These are phyloP conservation scores for Phascolomyces articulosus DNA, from an alignment of 371 early-diverging fungal species.

Conservation along the genomic window DNA sequence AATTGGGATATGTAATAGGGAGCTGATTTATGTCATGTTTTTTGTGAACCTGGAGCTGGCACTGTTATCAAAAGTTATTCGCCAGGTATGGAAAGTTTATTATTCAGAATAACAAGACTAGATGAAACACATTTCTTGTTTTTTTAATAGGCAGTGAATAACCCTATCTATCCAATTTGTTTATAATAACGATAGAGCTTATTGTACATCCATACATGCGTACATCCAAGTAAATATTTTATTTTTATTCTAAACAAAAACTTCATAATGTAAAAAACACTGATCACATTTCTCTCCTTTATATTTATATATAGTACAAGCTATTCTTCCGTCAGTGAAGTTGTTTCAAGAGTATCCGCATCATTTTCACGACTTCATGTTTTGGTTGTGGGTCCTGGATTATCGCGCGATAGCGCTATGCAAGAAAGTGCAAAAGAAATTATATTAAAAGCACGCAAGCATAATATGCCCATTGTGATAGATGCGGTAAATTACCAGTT, in stretches of 20 bases:
- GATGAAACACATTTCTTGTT: too few relatives aligned
- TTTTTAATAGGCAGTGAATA: too few relatives aligned
- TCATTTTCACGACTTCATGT: constrained; percentile 81
- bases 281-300: too few relatives aligned
- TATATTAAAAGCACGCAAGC: constrained; percentile 63
- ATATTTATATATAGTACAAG: constrained; percentile 23
- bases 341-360: constrained; percentile 47
- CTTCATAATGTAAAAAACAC: too few relatives aligned
- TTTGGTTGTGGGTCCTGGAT: constrained; percentile 91
- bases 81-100: constrained; percentile 37
- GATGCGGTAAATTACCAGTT: constrained; percentile 84
- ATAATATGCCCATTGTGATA: constrained; percentile 78
- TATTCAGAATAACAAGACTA: too few relatives aligned
- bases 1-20: constrained; percentile 65
- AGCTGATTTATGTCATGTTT: constrained; percentile 88
- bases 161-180: constrained; percentile 1
- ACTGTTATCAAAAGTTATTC: constrained; percentile 75
- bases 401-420: constrained; percentile 79
- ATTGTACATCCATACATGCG: constrained; percentile 70
- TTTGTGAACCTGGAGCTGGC: constrained; percentile 86
- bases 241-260: background rate
- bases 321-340: constrained; percentile 36
- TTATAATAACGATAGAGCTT: constrained; percentile 54
- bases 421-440: constrained; percentile 61
- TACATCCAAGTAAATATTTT: constrained; percentile 30